Evolutionary conservation across 345 rosid genomes (phyloP), one percentile per base, ranked within the genome.

Genomic region (Lumnitzera racemosa): DNA sequence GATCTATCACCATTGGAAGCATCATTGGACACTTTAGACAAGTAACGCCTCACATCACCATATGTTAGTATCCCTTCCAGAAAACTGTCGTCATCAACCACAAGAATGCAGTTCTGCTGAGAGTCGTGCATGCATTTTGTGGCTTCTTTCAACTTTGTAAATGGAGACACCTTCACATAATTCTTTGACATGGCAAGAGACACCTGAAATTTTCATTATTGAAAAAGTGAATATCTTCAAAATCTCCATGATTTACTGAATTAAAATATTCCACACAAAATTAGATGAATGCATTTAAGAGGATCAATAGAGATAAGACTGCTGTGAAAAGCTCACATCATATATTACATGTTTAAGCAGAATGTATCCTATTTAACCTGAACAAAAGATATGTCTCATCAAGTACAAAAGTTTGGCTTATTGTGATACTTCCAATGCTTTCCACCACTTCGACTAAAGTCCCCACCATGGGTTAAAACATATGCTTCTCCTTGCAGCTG

Each of bases 21-120:
- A 61, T 80, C 78, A 17, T 56, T 59, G 53, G 79, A 57, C 58
- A 49, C 73, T 63, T 70, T 78, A 58, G 91, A 78, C 59, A 86
- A 53, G 63, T 56, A 67, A 5, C 91, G 82, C 75, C 78, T 83
- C 58, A 89, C 64, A 67, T 90, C 99, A 13, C 97, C 91, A 15
- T 74, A 78, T 51, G 97, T 90, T 65, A 90, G 67, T 72, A 86
- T 81, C 61, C 99, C 99, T 23, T 86, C 91, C 51, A 94, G 76
- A 67, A 75, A 83, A 66, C 85, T 84, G 49, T 87, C 91, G 25
- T 83, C 83, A 54, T 85, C 86, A 20, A 90, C 88, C 56, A 87
- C 90, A 65, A 94, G 62, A 62, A 76, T 76, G 66, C 88, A 87
- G 64, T 74, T 87, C 63, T 87, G 86, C 64, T 79, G 83, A 74